Evolutionary conservation across 139 green algal genomes (phyloP).

Genomic region (Chlorella sp.): DNA sequence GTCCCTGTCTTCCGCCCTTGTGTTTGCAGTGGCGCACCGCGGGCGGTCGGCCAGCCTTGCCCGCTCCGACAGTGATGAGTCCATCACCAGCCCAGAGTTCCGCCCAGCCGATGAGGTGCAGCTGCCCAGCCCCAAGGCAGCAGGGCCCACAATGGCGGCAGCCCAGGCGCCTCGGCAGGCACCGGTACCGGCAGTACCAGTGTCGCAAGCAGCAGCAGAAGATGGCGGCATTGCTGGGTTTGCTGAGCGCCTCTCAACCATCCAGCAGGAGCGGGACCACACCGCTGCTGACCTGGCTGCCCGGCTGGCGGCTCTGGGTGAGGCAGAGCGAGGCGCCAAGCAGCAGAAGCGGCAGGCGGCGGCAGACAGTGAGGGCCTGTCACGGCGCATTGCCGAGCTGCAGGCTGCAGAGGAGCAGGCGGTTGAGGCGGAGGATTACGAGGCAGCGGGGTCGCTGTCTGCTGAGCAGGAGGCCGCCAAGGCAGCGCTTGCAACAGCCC

Average conservation of each 20-base stretch:
- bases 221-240: background rate
- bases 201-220: too few relatives aligned
- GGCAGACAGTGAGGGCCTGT: background rate
- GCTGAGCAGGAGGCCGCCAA: conserved; percentile 16
- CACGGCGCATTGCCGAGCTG: conserved; percentile 3
- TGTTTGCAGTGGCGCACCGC: background rate
- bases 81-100: conserved; percentile 24
- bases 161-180: background rate
- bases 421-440: conserved; percentile 22
- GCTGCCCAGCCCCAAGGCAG: background rate
- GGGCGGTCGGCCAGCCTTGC: background rate
- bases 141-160: too few relatives aligned
- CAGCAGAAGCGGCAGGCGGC: conserved; percentile 22
- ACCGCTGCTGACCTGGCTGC: background rate
- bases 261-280: background rate
- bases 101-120: background rate
- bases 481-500: background rate
- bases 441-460: background rate
- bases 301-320: background rate
- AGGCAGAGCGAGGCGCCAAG: background rate
- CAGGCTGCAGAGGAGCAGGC: conserved; percentile 12
- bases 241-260: background rate
- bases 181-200: background rate
- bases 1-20: background rate
- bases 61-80: conserved; percentile 24